Evolutionary conservation across 495 filamentous ascomycete species (phyloP).

Genomic region (Aspergillus steynii): DNA sequence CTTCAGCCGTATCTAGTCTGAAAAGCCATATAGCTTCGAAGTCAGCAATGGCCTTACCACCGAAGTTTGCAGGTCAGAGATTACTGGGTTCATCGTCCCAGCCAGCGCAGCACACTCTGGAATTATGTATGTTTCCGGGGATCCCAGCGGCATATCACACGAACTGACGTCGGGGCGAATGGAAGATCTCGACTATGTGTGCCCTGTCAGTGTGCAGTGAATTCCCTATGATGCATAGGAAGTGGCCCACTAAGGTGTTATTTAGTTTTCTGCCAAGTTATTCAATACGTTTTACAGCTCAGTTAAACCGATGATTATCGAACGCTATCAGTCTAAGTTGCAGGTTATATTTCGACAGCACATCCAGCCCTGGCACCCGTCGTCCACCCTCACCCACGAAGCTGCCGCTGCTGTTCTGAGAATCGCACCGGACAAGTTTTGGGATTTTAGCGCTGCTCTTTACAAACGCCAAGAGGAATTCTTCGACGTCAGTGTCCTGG

Average conservation of each 20-base stretch:
- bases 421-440: conserved; percentile 69
- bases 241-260: conserved; percentile 10
- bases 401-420: conserved; percentile 75
- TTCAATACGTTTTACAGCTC: conserved; percentile 68
- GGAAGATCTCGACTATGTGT: conserved; percentile 79
- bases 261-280: conserved; percentile 62
- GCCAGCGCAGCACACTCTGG: conserved; percentile 66
- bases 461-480: conserved; percentile 70
- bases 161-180: neutral
- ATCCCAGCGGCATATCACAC: neutral
- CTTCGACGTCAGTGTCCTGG: conserved; percentile 80
- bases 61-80: conserved; percentile 72
- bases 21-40: neutral
- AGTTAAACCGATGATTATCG: conserved; percentile 54
- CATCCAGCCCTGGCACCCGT: conserved; percentile 95
- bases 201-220: conserved; percentile 54
- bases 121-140: conserved; percentile 54
- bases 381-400: conserved; percentile 84
- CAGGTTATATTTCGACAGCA: conserved; percentile 85
- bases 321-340: conserved; percentile 59
- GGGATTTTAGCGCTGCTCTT: conserved; percentile 69
- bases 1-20: too few species aligned
- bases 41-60: conserved; percentile 67
- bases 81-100: conserved; percentile 44
- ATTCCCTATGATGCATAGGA: conserved; percentile 15